Percentiles rank a stretch among this genome's conserved stretches.
phyloP scores from a whole-genome alignment of 345 rosid species.

The Brassica nigra region DNA sequence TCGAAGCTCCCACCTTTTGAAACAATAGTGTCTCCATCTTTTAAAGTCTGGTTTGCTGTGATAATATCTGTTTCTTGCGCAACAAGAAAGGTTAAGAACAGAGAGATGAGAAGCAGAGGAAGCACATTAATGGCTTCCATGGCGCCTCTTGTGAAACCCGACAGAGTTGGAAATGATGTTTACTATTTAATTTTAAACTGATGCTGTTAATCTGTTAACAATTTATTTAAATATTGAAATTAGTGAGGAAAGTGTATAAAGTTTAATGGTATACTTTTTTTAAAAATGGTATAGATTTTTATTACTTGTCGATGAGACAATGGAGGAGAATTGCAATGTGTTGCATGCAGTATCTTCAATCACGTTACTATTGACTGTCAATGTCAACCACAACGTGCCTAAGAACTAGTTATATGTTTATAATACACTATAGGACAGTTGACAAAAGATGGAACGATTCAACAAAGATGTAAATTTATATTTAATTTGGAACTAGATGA shows the following conservation, averaged over 20 bases:
- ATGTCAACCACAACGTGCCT: constrained; percentile 41
- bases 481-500: not conserved
- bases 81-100: constrained; percentile 8
- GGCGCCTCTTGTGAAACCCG: not conserved
- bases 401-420: not conserved
- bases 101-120: constrained; percentile 29
- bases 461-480: not conserved
- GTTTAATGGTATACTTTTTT: not conserved
- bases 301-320: constrained; percentile 1
- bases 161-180: constrained; percentile 9
- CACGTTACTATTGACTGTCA: constrained; percentile 28
- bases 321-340: constrained; percentile 26
- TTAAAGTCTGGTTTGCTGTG: constrained; percentile 27
- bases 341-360: constrained; percentile 25
- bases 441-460: not conserved
- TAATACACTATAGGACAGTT: not conserved
- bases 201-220: not conserved
- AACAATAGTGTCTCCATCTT: constrained; percentile 40
- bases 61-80: constrained; percentile 16
- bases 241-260: not conserved
- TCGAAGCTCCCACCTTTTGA: constrained; percentile 36
- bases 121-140: constrained; percentile 31
- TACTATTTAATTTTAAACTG: not conserved
- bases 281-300: no score
- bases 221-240: not conserved